These are phyloP conservation scores for Piloderma croceum DNA, from an alignment of 768 basidiomycete species.

Conservation along the genomic window DNA sequence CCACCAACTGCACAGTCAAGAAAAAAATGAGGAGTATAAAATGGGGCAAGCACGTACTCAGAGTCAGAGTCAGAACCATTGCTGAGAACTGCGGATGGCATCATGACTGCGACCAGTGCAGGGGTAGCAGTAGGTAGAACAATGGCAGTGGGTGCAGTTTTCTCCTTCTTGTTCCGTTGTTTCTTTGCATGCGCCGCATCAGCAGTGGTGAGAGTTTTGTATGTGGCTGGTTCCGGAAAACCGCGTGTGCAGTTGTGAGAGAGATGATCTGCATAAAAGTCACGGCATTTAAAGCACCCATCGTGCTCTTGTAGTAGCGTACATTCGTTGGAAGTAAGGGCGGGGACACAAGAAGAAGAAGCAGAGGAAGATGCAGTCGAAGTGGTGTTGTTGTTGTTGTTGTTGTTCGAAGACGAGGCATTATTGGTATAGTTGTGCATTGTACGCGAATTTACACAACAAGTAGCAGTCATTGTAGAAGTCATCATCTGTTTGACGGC, in stretches of 20 bases:
- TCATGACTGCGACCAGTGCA: slow-evolving; percentile 2
- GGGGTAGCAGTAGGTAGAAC: too few relatives aligned
- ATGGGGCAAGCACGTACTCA: slow-evolving; percentile 11
- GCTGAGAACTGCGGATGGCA: slow-evolving; percentile 3
- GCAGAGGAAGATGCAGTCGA: too few relatives aligned
- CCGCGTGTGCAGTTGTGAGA: slow-evolving; percentile 6
- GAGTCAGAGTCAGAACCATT: slow-evolving; percentile 2
- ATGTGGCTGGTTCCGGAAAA: slow-evolving; percentile 7
- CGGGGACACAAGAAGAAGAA: too few relatives aligned
- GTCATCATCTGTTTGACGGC: too few relatives aligned
- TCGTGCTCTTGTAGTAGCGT: slow-evolving; percentile 5
- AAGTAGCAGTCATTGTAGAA: too few relatives aligned
- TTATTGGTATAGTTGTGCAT: too few relatives aligned
- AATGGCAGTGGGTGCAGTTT: not conserved
- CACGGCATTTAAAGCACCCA: slow-evolving; percentile 18
- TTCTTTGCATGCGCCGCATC: not conserved
- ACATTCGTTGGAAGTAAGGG: slow-evolving; percentile 5
- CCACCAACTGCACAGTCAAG: too few relatives aligned
- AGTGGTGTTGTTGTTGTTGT: too few relatives aligned
- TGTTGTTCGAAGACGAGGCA: too few relatives aligned
- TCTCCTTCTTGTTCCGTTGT: not conserved
- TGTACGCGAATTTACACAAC: too few relatives aligned
- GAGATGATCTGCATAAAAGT: slow-evolving; percentile 1
- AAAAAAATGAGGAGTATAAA: too few relatives aligned
- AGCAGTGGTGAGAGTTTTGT: slow-evolving; percentile 5